Percentiles rank a stretch among this genome's conserved stretches.
Conservation (phyloP, 2,329 filamentous ascomycete genomes). For the Cercospora sesami region DNA sequence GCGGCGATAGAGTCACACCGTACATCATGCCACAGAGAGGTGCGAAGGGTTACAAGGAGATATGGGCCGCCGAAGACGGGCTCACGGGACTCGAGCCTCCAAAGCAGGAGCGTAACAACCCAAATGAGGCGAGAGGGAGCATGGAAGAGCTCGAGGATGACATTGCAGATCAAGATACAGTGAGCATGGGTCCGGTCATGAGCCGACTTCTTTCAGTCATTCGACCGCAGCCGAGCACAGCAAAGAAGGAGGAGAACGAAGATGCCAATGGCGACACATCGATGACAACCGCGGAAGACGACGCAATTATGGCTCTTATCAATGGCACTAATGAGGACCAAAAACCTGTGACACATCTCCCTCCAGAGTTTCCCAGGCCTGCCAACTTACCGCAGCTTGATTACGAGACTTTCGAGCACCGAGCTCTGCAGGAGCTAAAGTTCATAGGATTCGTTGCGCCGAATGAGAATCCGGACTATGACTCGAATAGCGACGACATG, state of each 20-base stretch:
- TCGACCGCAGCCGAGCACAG: conserved; percentile 64
- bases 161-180: conserved; percentile 80
- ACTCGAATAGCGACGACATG: conserved; percentile 89
- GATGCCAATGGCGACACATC: conserved; percentile 48
- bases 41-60: conserved; percentile 79
- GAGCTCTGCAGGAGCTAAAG: conserved; percentile 84
- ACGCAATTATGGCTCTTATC: conserved; percentile 36
- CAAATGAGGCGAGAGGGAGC: conserved; percentile 79
- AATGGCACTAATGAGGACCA: conserved; percentile 41
- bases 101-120: conserved; percentile 63
- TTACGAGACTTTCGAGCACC: conserved; percentile 83
- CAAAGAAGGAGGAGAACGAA: conserved; percentile 54
- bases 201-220: conserved; percentile 77
- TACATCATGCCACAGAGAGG: conserved; percentile 86
- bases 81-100: conserved; percentile 70
- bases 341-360: conserved; percentile 71
- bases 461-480: conserved; percentile 73
- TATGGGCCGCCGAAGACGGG: conserved; percentile 94
- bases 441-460: conserved; percentile 77
- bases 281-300: conserved; percentile 46
- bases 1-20: conserved; percentile 76
- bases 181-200: conserved; percentile 85
- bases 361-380: conserved; percentile 41
- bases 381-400: conserved; percentile 61
- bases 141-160: conserved; percentile 87